Percentiles rank a stretch among this genome's conserved stretches.
phyloP scores from a whole-genome alignment of 2,329 filamentous ascomycete species.

The Ceratocystis albifundus region DNA sequence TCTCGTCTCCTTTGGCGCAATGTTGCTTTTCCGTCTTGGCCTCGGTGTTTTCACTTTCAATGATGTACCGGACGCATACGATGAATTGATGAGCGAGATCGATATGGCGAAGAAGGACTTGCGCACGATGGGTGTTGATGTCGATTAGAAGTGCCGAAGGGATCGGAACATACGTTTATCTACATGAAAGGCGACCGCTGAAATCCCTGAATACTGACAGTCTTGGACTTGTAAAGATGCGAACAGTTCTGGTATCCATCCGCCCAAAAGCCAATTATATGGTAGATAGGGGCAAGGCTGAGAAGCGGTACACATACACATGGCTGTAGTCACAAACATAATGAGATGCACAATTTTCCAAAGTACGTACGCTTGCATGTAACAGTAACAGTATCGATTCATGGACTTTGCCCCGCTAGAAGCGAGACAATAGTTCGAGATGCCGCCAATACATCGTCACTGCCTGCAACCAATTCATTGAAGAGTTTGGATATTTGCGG shows the following conservation, averaged over 20 bases:
- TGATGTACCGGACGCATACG: conserved; percentile 75
- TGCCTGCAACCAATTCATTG: conserved; percentile 43
- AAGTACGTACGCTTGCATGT: background rate
- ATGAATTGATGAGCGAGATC: conserved; percentile 79
- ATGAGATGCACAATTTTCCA: background rate
- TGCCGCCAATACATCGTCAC: conserved; percentile 44
- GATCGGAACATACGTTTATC: background rate
- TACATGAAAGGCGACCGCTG: background rate
- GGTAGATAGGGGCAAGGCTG: background rate
- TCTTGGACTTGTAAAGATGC: background rate
- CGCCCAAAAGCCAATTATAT: no score
- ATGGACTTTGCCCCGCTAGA: conserved; percentile 27
- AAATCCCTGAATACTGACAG: background rate
- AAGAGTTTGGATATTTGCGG: conserved; percentile 50
- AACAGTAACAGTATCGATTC: background rate
- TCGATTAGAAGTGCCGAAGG: conserved; percentile 45
- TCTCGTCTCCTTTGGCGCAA: conserved; percentile 80
- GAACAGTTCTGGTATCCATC: background rate
- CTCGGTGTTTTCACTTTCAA: conserved; percentile 93
- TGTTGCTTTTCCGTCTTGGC: conserved; percentile 83
- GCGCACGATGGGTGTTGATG: conserved; percentile 60
- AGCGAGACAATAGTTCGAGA: conserved; percentile 51
- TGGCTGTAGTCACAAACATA: background rate
- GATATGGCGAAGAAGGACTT: conserved; percentile 63
- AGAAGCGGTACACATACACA: background rate